Evolutionary conservation across 495 filamentous ascomycete genomes (phyloP), one percentile per base, ranked within the genome.

Genomic region (Podospora tetraspora): DNA sequence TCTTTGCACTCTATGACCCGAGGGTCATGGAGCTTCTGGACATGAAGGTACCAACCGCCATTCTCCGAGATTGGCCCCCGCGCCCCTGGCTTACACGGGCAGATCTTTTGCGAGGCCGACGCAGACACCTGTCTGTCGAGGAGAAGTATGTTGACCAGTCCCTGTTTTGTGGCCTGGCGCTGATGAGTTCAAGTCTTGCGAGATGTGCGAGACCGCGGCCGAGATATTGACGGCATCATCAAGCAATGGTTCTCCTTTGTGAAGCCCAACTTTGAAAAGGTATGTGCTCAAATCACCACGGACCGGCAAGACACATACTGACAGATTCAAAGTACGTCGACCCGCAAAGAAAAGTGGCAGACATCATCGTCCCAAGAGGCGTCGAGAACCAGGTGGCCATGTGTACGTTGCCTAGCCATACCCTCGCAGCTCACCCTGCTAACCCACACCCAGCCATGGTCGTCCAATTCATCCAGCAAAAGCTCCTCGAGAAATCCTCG

Each of bases 181-280:
- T 56, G 2, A 25, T 60, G 9, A 61, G 8, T 62, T 1, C 10
- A 27, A 96, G 92, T 97, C 69, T 77, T 94, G 56, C 91, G 94
- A 72, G 94, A 97, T 80, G 91, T 97, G 19, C 85, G 84, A 69
- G 90, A 96, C 72, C 84, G 94, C 72, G 92, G 92, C 9, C 84
- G 94, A 64, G 92, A 96, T 68, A 88, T 97, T 66, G 92, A 97
- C 70, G 95, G 95, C 56, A 94, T 93, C 73, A 94, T 98, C 73
- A 98, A 98, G 78, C 95, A 99, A 78, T 99, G 95, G 95, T 97
- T 97, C 75, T 77, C 77, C 43, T 99, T 90, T 78, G 95, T 99
- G 9, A 99, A 99, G 78, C 95, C 95, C 4, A 97, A 97, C 68
- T 97, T 93, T 71, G 90, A 93, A 66, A 84, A 83, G 75, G 82